Conservation (phyloP, 164 flowering plant species). For the Euptelea pleiosperma region DNA sequence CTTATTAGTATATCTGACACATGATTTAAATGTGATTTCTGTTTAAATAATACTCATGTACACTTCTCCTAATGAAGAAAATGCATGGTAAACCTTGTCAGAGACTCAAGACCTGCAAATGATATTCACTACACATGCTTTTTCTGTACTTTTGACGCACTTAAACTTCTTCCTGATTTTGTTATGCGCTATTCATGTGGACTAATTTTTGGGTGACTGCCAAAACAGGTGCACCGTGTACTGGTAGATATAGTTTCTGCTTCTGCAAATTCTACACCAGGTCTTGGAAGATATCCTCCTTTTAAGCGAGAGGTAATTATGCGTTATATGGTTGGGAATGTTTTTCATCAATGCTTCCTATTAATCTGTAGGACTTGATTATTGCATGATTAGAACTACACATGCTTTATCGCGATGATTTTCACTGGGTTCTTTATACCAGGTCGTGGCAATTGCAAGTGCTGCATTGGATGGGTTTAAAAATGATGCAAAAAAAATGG, state of each 20-base stretch:
- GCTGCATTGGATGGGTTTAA: slow-evolving; percentile 84
- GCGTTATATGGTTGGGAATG: not conserved
- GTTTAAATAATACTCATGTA: too few relatives aligned
- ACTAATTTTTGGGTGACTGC: not conserved
- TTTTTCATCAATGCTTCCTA: not conserved
- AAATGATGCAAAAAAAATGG: slow-evolving; percentile 95
- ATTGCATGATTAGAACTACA: not conserved
- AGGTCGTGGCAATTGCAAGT: slow-evolving; percentile 90
- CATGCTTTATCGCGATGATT: not conserved
- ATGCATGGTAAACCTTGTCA: too few relatives aligned
- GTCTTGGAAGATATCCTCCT: slow-evolving; percentile 97
- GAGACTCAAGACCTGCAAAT: not conserved
- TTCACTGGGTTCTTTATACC: not conserved
- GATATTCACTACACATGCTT: not conserved
- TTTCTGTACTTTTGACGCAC: not conserved
- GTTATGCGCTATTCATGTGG: not conserved
- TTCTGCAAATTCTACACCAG: slow-evolving; percentile 92
- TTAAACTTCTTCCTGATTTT: not conserved
- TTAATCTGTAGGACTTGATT: not conserved
- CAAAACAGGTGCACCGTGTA: slow-evolving; percentile 82
- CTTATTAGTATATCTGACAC: too few relatives aligned
- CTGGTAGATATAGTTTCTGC: slow-evolving; percentile 89
- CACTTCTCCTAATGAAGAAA: too few relatives aligned
- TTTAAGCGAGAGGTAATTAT: slow-evolving; percentile 85
- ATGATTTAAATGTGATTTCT: too few relatives aligned